Evolutionary conservation across 257 asterid genomes (phyloP), one percentile per base, ranked within the genome.

Genomic region (Plantago ovata): DNA sequence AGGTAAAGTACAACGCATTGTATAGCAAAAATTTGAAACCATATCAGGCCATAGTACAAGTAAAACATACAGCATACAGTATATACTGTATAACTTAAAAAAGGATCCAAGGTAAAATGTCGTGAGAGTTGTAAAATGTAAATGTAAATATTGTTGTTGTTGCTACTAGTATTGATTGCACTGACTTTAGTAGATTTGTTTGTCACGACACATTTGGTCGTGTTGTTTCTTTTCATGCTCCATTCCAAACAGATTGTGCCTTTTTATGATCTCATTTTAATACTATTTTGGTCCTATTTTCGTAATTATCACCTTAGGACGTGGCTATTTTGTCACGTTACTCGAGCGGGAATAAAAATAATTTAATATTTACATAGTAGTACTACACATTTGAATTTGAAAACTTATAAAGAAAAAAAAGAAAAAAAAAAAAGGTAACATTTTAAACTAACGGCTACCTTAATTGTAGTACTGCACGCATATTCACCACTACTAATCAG

Each of bases 301-400:
- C 33, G 36, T 28, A 28, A 28, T 28, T 28, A 28, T 28, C 36
- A 28, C 36, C 36, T n/a, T 3, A 28, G 7, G 36, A 28, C 36
- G 36, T 28, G 36, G 36, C 36, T 28, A 28, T 28, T 8, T 58
- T 19, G 39, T 8, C 41, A n/a, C 13, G 24, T 21, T 18, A 53
- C 50, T 53, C 50, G 68, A 79, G 86, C 85, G 89, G 81, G 85
- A 81, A 74, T 44, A 62, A 39, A 5, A 33, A 4, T 55, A 53
- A 13, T 56, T 56, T 18, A 18, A 20, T 48, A 7, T 7, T 13
- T 16, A 46, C 1, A 14, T 16, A 8, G n/a, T n/a, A n/a, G n/a
- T 46, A 18, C 20, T 18, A 47, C 38, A 11, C 1, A 62, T 79
- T 84, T 69, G 83, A 81, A 81, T 72, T 84, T 84, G 86, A 81